Conservation (phyloP, 75 land plant genomes). For the Cupressus sempervirens region DNA sequence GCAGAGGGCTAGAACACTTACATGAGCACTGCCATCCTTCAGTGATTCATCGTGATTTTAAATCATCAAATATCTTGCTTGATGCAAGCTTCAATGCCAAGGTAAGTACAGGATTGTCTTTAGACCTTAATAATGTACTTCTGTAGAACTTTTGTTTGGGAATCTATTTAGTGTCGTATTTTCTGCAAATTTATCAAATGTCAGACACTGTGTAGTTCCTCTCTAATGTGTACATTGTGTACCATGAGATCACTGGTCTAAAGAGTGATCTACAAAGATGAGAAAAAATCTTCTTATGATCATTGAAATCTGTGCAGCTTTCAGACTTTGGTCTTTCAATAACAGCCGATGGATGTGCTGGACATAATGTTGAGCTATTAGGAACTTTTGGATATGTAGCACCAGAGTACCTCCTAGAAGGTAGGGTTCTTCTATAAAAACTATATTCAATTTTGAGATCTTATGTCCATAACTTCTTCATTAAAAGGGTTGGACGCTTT, state of each 20-base stretch:
- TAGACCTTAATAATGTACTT: background rate
- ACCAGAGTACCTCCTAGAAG: conserved; percentile 87
- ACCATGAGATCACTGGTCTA: background rate
- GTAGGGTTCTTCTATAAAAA: conserved; percentile 26
- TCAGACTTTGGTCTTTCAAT: conserved; percentile 89
- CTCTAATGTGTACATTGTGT: conserved; percentile 6
- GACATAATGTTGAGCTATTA: conserved; percentile 54
- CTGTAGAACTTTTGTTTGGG: background rate
- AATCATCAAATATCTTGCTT: conserved; percentile 90
- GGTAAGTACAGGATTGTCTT: conserved; percentile 29
- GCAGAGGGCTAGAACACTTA: conserved; percentile 84
- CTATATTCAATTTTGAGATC: background rate
- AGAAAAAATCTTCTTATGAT: background rate
- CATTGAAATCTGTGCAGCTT: conserved; percentile 40
- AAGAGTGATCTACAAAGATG: background rate
- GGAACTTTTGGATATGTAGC: conserved; percentile 93
- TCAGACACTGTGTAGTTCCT: background rate
- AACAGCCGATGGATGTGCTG: conserved; percentile 24
- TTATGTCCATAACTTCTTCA: background rate
- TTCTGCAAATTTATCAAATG: background rate
- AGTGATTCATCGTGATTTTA: conserved; percentile 89
- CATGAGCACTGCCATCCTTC: conserved; percentile 87
- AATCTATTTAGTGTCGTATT: background rate
- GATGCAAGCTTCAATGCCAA: conserved; percentile 88
- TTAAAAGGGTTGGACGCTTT: background rate